These are phyloP conservation scores for Verticillium isaacii DNA, from an alignment of 2,329 filamentous ascomycete genomes.

Conservation along the genomic window DNA sequence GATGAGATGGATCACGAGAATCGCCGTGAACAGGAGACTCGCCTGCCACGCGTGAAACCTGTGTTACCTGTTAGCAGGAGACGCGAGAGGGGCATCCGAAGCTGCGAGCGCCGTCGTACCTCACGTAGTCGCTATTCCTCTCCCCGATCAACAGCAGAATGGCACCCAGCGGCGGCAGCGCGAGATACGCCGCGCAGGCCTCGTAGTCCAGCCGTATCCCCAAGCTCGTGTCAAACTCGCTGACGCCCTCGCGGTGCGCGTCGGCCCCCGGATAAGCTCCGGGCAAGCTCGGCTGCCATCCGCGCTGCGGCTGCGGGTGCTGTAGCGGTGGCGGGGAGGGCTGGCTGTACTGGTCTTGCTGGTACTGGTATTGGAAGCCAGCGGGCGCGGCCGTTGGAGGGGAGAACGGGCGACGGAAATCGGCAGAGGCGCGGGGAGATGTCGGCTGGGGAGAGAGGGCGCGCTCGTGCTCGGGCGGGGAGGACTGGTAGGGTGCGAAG, in stretches of 20 bases:
- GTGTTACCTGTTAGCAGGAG: background rate
- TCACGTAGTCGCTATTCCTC: slow-evolving; percentile 94
- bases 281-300: slow-evolving; percentile 36
- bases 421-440: slow-evolving; percentile 52
- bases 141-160: slow-evolving; percentile 82
- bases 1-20: slow-evolving; percentile 75
- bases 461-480: slow-evolving; percentile 78
- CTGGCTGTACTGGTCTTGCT: slow-evolving; percentile 20
- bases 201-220: slow-evolving; percentile 85
- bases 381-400: slow-evolving; percentile 29
- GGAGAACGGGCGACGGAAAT: slow-evolving; percentile 50
- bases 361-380: slow-evolving; percentile 21
- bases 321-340: slow-evolving; percentile 40
- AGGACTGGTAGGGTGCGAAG: slow-evolving; percentile 96
- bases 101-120: slow-evolving; percentile 47
- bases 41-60: slow-evolving; percentile 98
- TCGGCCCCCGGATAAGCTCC: slow-evolving; percentile 31
- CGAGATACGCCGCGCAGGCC: slow-evolving; percentile 82
- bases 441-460: slow-evolving; percentile 59
- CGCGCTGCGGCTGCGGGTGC: slow-evolving; percentile 53
- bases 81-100: background rate
- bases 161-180: slow-evolving; percentile 79
- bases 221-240: slow-evolving; percentile 87
- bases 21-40: slow-evolving; percentile 70
- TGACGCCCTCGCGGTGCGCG: slow-evolving; percentile 52